A percentile compares a stretch with the other conserved stretches of the same genome.
Evolutionary conservation across 805 yeast genomes (phyloP).

Genomic region (Yamadazyma kitorensis): DNA sequence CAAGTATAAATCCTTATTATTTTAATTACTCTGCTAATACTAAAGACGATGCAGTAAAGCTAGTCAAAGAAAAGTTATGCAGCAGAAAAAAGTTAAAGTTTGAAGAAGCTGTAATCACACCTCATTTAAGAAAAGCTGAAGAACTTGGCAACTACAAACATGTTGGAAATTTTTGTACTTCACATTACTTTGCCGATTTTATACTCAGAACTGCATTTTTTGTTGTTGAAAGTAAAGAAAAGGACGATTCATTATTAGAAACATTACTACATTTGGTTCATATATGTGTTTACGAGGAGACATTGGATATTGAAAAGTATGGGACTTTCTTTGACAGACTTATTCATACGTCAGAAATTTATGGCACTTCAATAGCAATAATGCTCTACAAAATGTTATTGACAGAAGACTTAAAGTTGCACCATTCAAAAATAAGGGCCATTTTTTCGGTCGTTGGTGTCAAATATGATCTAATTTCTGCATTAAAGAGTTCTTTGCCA

Average conservation of each 20-base stretch:
- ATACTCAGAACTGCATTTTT: constrained; percentile 48
- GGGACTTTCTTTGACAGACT: constrained; percentile 31
- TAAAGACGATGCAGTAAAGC: constrained; percentile 77
- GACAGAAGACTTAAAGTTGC: constrained; percentile 37
- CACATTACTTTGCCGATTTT: constrained; percentile 52
- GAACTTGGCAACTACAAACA: constrained; percentile 38
- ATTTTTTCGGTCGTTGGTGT: constrained; percentile 40
- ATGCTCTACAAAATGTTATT: constrained; percentile 37
- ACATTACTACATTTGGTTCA: constrained; percentile 68
- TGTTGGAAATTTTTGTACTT: constrained; percentile 51
- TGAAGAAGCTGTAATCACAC: constrained; percentile 54
- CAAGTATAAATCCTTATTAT: constrained; percentile 61
- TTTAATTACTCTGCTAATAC: constrained; percentile 73
- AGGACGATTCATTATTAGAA: constrained; percentile 55
- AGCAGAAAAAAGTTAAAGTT: constrained; percentile 32
- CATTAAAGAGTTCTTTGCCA: constrained; percentile 17
- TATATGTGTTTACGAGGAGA: constrained; percentile 40
- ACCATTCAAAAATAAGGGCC: constrained; percentile 56
- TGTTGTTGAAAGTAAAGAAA: constrained; percentile 33
- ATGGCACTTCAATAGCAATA: constrained; percentile 35
- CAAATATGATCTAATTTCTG: constrained; percentile 20
- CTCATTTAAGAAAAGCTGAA: constrained; percentile 37
- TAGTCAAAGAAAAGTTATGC: constrained; percentile 51
- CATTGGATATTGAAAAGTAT: constrained; percentile 24
- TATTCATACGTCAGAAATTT: constrained; percentile 26